phyloP scores from a whole-genome alignment of 2,329 filamentous ascomycete genomes.

The Neonectria coccinea region DNA sequence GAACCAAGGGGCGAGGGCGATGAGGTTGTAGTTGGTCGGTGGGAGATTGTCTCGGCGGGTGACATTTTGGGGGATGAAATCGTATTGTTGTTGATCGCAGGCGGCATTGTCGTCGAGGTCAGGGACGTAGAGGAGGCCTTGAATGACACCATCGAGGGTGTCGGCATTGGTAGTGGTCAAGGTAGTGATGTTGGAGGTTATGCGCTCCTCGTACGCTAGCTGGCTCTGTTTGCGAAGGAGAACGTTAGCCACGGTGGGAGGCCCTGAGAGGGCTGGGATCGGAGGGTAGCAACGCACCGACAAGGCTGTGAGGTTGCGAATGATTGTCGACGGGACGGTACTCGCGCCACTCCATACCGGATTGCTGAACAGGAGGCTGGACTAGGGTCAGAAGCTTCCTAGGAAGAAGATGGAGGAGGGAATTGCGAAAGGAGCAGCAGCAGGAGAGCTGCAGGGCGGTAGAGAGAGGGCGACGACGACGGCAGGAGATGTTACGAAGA shows the following conservation, averaged over 20 bases:
- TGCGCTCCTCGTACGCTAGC: constrained; percentile 65
- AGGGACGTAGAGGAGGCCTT: constrained; percentile 88
- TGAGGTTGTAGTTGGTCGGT: constrained; percentile 75
- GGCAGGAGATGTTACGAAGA: constrained; percentile 17
- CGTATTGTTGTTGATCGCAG: constrained; percentile 72
- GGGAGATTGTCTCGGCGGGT: constrained; percentile 79
- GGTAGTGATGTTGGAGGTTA: constrained; percentile 75
- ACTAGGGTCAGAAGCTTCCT: constrained; percentile 33
- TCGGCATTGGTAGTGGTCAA: constrained; percentile 76
- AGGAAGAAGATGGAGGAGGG: background rate
- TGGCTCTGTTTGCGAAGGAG: constrained; percentile 50
- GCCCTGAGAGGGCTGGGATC: background rate
- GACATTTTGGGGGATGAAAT: constrained; percentile 79
- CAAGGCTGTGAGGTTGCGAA: constrained; percentile 67
- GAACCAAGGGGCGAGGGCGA: constrained; percentile 91
- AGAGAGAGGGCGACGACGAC: constrained; percentile 27
- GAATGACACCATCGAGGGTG: constrained; percentile 70
- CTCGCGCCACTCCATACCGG: constrained; percentile 64
- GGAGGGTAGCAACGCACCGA: constrained; percentile 57
- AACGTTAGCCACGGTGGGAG: constrained; percentile 34
- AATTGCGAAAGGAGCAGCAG: background rate
- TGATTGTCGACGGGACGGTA: constrained; percentile 64
- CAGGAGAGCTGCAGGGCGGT: background rate
- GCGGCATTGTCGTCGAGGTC: constrained; percentile 68
- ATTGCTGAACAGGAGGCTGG: constrained; percentile 70